Percentiles rank a stretch among this genome's conserved stretches.
Evolutionary conservation across 2,329 filamentous ascomycete species (phyloP).

Genomic region (Colletotrichum sojae): DNA sequence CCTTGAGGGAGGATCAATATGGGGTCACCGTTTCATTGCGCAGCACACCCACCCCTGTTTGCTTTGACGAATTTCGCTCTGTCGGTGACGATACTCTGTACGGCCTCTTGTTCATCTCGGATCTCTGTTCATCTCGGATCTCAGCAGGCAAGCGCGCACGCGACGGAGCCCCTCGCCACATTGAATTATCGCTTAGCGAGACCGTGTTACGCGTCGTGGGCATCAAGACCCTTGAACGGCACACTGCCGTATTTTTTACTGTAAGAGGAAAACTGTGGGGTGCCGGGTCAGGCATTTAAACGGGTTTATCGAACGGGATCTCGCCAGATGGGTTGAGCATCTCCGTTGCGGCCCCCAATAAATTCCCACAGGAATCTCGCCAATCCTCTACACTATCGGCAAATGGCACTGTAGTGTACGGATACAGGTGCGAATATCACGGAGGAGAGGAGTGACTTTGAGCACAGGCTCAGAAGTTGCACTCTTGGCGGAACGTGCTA

Average conservation of each 20-base stretch:
- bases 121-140: background rate
- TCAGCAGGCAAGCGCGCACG: background rate
- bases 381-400: constrained; percentile 1
- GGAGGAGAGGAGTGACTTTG: background rate
- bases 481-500: constrained; percentile 1
- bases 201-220: background rate
- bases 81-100: background rate
- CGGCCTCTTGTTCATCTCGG: background rate
- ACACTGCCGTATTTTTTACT: constrained; percentile 16
- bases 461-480: constrained; percentile 8
- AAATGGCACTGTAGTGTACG: background rate
- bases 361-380: constrained; percentile 13
- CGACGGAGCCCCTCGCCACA: background rate
- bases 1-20: background rate
- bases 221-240: constrained; percentile 8
- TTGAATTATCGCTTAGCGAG: background rate
- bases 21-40: background rate
- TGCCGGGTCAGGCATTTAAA: background rate
- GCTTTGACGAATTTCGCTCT: background rate
- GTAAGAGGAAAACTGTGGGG: constrained; percentile 8
- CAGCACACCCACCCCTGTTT: constrained; percentile 3
- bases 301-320: background rate
- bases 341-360: constrained; percentile 6
- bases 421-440: background rate
- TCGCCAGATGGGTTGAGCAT: background rate